Percentiles rank a stretch among this genome's conserved stretches.
These are phyloP conservation scores for Radiomyces spectabilis DNA, from an alignment of 192 early-diverging fungal species.

Conservation along the genomic window DNA sequence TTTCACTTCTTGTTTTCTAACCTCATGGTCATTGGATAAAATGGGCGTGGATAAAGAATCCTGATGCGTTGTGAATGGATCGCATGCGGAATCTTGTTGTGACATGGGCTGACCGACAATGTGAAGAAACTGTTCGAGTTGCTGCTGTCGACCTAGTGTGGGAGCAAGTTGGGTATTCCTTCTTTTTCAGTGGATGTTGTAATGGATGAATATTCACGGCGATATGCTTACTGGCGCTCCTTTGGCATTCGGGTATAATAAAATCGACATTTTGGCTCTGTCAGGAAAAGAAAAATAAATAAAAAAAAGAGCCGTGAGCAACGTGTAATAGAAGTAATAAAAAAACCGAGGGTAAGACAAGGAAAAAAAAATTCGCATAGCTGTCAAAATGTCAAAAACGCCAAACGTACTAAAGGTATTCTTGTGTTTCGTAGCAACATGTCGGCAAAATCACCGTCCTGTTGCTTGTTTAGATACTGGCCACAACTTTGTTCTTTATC, in stretches of 20 bases:
- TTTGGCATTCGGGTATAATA: conserved; percentile 10
- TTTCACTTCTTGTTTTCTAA: background rate
- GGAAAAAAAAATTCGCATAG: background rate
- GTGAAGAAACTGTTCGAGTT: conserved; percentile 16
- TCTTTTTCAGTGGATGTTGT: no score
- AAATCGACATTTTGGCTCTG: conserved; percentile 18
- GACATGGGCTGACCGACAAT: conserved; percentile 2
- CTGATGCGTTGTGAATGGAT: background rate
- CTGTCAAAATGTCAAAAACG: background rate
- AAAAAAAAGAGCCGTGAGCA: no score
- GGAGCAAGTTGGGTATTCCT: background rate
- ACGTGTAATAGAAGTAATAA: no score
- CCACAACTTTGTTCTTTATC: conserved; percentile 1
- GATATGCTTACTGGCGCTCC: conserved; percentile 7
- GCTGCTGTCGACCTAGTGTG: conserved; percentile 2
- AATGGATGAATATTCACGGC: no score
- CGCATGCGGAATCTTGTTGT: background rate
- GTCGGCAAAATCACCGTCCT: background rate
- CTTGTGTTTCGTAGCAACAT: conserved; percentile 4
- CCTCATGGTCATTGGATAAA: no score
- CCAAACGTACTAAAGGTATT: background rate
- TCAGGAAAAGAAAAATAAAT: no score
- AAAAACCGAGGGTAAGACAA: no score
- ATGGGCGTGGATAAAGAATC: no score
- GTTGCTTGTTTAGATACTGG: no score